A percentile compares a stretch with the other conserved stretches of the same genome.
Conservation (phyloP, 495 filamentous ascomycete genomes). For the Penicillium coffeae region DNA sequence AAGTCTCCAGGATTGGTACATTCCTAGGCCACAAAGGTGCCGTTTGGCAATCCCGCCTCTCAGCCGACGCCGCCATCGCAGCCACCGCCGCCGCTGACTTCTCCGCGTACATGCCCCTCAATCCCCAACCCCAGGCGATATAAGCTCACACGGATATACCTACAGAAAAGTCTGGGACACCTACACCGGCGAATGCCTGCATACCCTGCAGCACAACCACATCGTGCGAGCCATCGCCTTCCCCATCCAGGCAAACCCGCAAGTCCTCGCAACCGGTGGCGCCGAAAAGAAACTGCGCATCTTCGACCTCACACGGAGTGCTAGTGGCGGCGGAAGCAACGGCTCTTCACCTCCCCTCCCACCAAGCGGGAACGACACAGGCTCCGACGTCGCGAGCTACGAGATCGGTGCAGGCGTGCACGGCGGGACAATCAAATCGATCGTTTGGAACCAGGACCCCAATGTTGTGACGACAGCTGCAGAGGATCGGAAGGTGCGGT, state of each 20-base stretch:
- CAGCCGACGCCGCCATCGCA: conserved; percentile 79
- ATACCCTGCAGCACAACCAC: conserved; percentile 84
- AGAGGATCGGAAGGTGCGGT: conserved; percentile 85
- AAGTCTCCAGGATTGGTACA: conserved; percentile 74
- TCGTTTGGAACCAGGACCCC: conserved; percentile 84
- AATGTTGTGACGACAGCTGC: conserved; percentile 85
- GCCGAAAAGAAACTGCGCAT: conserved; percentile 94
- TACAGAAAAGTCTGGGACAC: conserved; percentile 93
- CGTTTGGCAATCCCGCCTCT: conserved; percentile 91
- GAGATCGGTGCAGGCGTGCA: conserved; percentile 86
- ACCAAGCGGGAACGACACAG: conserved; percentile 17
- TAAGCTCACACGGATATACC: not conserved
- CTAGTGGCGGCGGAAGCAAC: conserved; percentile 25
- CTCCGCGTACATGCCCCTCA: conserved; percentile 57
- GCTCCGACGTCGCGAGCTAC: conserved; percentile 52
- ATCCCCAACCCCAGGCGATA: not conserved
- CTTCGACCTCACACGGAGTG: conserved; percentile 67
- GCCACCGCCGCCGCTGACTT: conserved; percentile 95
- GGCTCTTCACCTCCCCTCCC: conserved; percentile 38
- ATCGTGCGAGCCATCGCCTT: conserved; percentile 94
- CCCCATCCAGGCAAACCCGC: conserved; percentile 66
- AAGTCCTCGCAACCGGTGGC: conserved; percentile 85
- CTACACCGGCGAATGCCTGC: conserved; percentile 83
- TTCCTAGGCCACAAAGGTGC: conserved; percentile 98
- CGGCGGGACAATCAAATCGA: conserved; percentile 83